Evolutionary conservation across 305 asterid species (phyloP).

Genomic region (Fraxinus baroniana): DNA sequence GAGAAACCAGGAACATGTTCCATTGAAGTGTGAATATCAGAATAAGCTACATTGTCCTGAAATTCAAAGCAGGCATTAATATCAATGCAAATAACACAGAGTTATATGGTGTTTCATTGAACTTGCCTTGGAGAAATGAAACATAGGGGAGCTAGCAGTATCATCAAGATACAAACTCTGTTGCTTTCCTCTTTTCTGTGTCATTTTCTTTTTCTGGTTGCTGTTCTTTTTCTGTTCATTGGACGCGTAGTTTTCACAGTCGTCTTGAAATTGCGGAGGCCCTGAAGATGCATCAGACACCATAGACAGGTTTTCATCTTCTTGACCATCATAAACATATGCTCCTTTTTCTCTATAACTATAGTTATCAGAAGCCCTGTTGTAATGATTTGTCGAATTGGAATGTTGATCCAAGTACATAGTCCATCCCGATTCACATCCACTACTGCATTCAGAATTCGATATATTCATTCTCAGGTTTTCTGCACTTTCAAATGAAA

Average conservation of each 20-base stretch:
- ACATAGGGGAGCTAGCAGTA: constrained; percentile 74
- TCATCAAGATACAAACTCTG: constrained; percentile 65
- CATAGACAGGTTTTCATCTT: constrained; percentile 77
- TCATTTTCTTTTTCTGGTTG: constrained; percentile 37
- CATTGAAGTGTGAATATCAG: constrained; percentile 31
- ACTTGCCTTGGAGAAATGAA: constrained; percentile 51
- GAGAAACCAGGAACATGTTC: constrained; percentile 39
- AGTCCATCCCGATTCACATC: constrained; percentile 88
- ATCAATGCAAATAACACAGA: not conserved
- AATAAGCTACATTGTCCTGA: constrained; percentile 50
- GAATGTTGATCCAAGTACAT: constrained; percentile 63
- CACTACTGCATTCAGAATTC: constrained; percentile 63
- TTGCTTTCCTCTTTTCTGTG: constrained; percentile 27
- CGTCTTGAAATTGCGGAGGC: constrained; percentile 55
- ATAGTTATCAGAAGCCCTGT: constrained; percentile 20
- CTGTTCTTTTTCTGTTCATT: constrained; percentile 31
- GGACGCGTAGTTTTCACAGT: not conserved
- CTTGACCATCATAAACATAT: constrained; percentile 27
- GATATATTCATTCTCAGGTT: constrained; percentile 43
- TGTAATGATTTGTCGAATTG: constrained; percentile 44
- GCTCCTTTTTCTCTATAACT: constrained; percentile 21
- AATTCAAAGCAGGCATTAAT: constrained; percentile 9
- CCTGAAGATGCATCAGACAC: constrained; percentile 90
- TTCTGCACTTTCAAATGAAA: not conserved
- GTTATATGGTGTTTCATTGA: not conserved